Evolutionary conservation across 305 asterid species (phyloP), one percentile per base, ranked within the genome.

Genomic region (Salvia sclarea): DNA sequence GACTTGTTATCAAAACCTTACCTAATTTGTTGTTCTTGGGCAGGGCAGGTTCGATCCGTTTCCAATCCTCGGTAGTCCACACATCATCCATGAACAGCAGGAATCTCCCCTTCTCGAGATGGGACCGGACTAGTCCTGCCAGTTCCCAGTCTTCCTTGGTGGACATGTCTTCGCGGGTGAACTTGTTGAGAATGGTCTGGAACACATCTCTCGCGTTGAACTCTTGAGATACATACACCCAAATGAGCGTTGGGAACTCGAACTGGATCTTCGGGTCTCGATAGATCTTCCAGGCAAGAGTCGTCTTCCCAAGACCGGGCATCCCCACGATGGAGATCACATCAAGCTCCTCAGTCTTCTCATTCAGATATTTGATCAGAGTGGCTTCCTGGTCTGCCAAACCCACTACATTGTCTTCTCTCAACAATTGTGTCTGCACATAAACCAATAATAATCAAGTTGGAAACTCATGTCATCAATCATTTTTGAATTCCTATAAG

Each of bases 251-350:
- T 0, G 74, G 71, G 64, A 76, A 72, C 31, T 67, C 61, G 1
- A 9, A 62, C 14, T 66, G 70, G 11, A 76, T 68, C 10, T 14
- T 56, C 7, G 65, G 18, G 31, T 76, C 71, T 0, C 44, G 56
- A 14, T 50, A 72, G 6, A 76, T 48, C 14, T 57, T 76, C 66
- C 69, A 60, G 2, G 78, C 81, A 2, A 76, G 52, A 4, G 81
- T 72, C 8, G 81, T 72, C 63, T 76, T 76, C 14, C 81, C 74
- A 1, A 71, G 53, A 4, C 81, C 81, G 6, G 75, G 73, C 74
- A 61, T 61, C 2, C 81, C 81, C 2, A 54, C 64, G 16, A 76
- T 43, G 59, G 75, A 65, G 24, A 72, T 57, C 3, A 71, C 77
- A 10, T 76, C 73, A 8, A 71, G 41, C 25, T 64, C 49, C 8